phyloP scores from a whole-genome alignment of 345 rosid species.

The Eucalyptus regnans region DNA sequence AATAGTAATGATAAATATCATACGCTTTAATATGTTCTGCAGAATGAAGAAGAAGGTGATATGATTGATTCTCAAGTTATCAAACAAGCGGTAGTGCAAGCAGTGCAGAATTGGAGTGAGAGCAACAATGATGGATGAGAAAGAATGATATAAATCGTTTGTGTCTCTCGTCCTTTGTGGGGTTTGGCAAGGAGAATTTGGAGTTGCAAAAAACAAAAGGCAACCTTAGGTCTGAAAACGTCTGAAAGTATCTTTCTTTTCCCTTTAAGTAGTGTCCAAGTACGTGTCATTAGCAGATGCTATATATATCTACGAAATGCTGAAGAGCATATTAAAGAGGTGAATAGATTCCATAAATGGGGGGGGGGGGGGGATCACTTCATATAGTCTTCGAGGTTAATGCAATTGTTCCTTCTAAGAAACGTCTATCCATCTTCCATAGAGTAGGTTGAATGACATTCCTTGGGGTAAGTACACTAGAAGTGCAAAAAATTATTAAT shows the following conservation, averaged over 20 bases:
- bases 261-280: neutral
- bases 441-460: neutral
- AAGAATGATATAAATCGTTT: neutral
- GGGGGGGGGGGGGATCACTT: neutral
- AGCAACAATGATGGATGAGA: neutral
- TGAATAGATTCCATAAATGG: neutral
- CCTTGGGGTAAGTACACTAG: neutral
- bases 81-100: conserved; percentile 59
- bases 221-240: neutral
- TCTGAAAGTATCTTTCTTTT: neutral
- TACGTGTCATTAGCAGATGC: neutral
- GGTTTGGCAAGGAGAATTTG: neutral
- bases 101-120: conserved; percentile 52
- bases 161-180: neutral
- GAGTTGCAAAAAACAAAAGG: neutral
- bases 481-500: no score
- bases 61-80: conserved; percentile 54
- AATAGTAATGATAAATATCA: neutral
- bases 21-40: neutral
- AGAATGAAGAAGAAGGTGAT: conserved; percentile 57
- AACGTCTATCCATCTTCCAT: neutral
- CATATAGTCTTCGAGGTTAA: neutral
- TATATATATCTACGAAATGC: neutral
- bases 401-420: neutral
- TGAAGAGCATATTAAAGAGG: neutral